Conservation (phyloP, 2,329 filamentous ascomycete genomes). For the Venturiaceae sp. region DNA sequence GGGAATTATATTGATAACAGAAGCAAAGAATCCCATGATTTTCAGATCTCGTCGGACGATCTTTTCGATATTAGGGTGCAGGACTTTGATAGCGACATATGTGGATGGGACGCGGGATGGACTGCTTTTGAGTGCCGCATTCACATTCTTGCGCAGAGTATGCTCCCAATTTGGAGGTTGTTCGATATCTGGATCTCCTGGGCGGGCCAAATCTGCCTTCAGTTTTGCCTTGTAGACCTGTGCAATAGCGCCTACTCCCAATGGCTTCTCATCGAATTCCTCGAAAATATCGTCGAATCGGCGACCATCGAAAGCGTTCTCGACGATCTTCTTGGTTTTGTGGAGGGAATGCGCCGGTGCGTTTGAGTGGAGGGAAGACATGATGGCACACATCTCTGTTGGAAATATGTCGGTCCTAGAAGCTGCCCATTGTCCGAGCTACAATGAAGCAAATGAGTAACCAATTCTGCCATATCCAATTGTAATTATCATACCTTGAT, state of each 20-base stretch:
- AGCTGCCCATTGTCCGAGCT: constrained; percentile 96
- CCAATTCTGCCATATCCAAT: neutral
- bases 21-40: constrained; percentile 91
- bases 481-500: constrained; percentile 62
- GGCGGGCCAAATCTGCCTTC: constrained; percentile 63
- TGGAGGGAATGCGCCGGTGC: constrained; percentile 83
- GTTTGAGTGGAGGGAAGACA: constrained; percentile 92
- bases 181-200: constrained; percentile 46
- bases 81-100: constrained; percentile 91
- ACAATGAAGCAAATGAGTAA: constrained; percentile 10
- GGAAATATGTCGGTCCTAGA: constrained; percentile 96
- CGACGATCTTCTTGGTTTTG: constrained; percentile 69
- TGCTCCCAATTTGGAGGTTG: constrained; percentile 50
- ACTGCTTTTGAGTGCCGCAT: constrained; percentile 75
- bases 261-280: constrained; percentile 80
- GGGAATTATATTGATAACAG: constrained; percentile 72
- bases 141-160: constrained; percentile 71
- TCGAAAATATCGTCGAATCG: constrained; percentile 88
- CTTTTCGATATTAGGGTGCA: constrained; percentile 85
- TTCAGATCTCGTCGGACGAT: constrained; percentile 81
- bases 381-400: constrained; percentile 77
- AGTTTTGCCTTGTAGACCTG: constrained; percentile 96
- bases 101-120: constrained; percentile 78
- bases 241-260: constrained; percentile 92
- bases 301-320: constrained; percentile 70